Evolutionary conservation across 805 yeast species (phyloP).

Genomic region (Saturnispora mendoncae): DNA sequence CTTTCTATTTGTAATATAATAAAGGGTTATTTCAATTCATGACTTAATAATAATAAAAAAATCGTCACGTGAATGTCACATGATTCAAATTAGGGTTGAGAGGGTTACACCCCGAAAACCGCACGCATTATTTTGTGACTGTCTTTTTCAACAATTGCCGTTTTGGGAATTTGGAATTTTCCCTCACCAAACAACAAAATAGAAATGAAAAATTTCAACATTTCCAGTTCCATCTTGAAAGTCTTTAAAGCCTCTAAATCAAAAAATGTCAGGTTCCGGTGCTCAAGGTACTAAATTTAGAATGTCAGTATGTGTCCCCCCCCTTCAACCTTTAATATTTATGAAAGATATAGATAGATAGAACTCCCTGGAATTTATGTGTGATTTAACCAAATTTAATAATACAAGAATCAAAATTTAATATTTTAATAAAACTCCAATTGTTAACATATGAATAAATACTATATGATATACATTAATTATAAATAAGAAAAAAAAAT

Average conservation of each 20-base stretch:
- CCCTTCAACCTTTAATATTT: no score
- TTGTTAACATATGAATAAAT: no score
- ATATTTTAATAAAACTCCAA: no score
- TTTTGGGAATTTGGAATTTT: neutral
- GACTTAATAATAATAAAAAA: neutral
- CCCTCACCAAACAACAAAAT: neutral
- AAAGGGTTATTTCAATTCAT: no score
- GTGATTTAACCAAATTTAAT: no score
- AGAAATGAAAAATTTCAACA: constrained; percentile 3
- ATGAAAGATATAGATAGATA: neutral
- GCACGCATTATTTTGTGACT: neutral
- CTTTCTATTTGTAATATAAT: no score
- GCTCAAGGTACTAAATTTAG: constrained; percentile 99
- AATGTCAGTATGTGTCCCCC: constrained; percentile 90
- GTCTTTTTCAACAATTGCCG: neutral
- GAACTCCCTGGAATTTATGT: no score
- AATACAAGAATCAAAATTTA: no score
- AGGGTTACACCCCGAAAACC: neutral
- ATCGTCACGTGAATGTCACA: constrained; percentile 5
- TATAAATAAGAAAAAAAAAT: no score
- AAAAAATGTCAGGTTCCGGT: constrained; percentile 79
- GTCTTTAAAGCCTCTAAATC: constrained; percentile 16
- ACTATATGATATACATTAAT: no score
- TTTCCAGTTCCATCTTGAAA: neutral
- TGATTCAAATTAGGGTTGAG: neutral